Evolutionary conservation across 2,329 filamentous ascomycete species (phyloP).

Genomic region (Cytospora schulzeri): DNA sequence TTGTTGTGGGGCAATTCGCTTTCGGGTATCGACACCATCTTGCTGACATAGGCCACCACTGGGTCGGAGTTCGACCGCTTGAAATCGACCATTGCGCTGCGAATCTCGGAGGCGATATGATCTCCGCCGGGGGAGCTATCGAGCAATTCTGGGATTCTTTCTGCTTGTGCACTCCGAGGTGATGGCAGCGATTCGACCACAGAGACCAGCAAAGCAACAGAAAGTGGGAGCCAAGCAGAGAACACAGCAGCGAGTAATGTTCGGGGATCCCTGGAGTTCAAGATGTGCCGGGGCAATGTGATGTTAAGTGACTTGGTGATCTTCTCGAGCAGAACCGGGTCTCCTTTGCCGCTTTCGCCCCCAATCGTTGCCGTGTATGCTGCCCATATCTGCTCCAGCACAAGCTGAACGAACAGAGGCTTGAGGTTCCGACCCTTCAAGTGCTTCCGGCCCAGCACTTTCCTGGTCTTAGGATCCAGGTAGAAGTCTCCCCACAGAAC

Average conservation of each 20-base stretch:
- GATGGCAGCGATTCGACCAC: conserved; percentile 92
- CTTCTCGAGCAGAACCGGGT: conserved; percentile 82
- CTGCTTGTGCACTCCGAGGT: conserved; percentile 76
- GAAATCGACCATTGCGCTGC: conserved; percentile 81
- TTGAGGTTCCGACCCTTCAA: conserved; percentile 89
- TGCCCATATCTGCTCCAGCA: conserved; percentile 94
- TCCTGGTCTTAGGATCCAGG: conserved; percentile 94
- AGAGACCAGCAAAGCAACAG: conserved; percentile 88
- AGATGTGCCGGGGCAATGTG: conserved; percentile 79
- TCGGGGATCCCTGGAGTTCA: conserved; percentile 80
- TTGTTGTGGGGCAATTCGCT: conserved; percentile 90
- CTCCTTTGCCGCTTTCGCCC: conserved; percentile 79
- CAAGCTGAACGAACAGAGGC: conserved; percentile 96
- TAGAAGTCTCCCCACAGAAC: conserved; percentile 98
- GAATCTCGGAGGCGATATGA: conserved; percentile 68
- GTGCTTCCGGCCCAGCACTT: conserved; percentile 87
- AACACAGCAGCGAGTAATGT: conserved; percentile 86
- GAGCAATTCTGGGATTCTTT: conserved; percentile 77
- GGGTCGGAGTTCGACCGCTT: conserved; percentile 71
- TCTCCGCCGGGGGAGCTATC: conserved; percentile 76
- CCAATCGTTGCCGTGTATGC: conserved; percentile 90
- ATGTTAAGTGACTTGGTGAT: conserved; percentile 91
- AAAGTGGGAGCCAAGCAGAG: conserved; percentile 86
- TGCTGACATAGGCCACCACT: conserved; percentile 93
- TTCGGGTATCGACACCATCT: conserved; percentile 94